Conservation (phyloP, 352 stramenopile genomes). For the Phytophthora macrochlamydospora region DNA sequence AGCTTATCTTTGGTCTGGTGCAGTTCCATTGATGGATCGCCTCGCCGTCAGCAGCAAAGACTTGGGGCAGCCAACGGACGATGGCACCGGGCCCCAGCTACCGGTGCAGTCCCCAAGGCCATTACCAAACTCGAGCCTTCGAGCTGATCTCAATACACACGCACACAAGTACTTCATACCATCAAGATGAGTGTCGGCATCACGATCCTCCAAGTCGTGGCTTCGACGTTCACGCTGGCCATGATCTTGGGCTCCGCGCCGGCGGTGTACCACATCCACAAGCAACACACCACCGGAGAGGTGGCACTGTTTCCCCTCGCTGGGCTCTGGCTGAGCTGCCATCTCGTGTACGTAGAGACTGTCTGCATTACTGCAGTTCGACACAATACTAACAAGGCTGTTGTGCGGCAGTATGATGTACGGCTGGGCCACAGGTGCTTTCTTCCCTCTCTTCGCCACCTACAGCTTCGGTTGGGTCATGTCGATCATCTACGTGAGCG, state of each 20-base stretch:
- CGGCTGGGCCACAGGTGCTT: conserved; percentile 23
- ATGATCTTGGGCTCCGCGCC: conserved; percentile 35
- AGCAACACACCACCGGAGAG: conserved; percentile 21
- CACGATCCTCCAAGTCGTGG: conserved; percentile 34
- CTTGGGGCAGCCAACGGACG: neutral
- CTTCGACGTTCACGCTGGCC: conserved; percentile 37
- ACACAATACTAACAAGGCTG: neutral
- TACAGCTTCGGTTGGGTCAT: conserved; percentile 27
- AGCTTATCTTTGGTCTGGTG: conserved; percentile 20
- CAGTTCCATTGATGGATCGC: neutral
- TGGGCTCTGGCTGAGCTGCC: conserved; percentile 38
- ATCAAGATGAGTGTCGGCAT: conserved; percentile 24
- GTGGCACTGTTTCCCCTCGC: conserved; percentile 32
- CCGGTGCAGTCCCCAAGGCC: neutral
- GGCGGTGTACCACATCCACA: conserved; percentile 37
- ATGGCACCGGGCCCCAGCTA: neutral
- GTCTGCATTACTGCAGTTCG: neutral
- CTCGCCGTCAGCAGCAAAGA: neutral
- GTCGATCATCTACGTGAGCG: conserved; percentile 23
- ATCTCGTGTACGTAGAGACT: conserved; percentile 29
- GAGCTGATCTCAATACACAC: conserved; percentile 13
- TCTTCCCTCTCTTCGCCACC: conserved; percentile 41
- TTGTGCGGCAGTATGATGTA: conserved; percentile 26
- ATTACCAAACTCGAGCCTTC: conserved; percentile 22
- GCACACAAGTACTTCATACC: neutral